These are phyloP conservation scores for Penicillium pancosmium DNA, from an alignment of 495 filamentous ascomycete species.

Conservation along the genomic window DNA sequence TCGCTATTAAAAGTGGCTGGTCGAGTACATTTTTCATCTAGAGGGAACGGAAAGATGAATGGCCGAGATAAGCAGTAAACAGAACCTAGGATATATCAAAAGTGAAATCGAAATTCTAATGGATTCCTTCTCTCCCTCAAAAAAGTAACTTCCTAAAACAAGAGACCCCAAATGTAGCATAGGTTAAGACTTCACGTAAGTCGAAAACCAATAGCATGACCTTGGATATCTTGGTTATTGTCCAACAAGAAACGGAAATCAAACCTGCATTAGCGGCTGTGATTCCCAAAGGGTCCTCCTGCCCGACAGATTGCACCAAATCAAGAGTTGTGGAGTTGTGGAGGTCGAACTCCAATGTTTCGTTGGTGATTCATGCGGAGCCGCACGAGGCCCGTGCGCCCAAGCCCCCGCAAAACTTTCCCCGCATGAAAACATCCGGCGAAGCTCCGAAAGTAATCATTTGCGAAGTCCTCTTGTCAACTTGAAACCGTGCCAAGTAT, in stretches of 20 bases:
- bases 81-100: too few relatives aligned
- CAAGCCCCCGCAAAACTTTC: slow-evolving; percentile 15
- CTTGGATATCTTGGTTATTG: too few relatives aligned
- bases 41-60: not conserved
- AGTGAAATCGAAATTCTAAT: too few relatives aligned
- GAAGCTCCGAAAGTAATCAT: not conserved
- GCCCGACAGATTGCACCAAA: not conserved
- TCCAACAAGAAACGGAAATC: too few relatives aligned
- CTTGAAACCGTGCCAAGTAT: too few relatives aligned
- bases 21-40: slow-evolving; percentile 19
- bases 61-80: not conserved
- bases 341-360: not conserved
- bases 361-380: slow-evolving; percentile 7
- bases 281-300: too few relatives aligned
- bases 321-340: not conserved
- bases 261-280: too few relatives aligned
- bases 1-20: slow-evolving; percentile 23
- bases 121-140: too few relatives aligned
- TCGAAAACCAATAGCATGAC: too few relatives aligned
- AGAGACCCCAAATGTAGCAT: too few relatives aligned
- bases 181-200: too few relatives aligned
- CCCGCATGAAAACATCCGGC: slow-evolving; percentile 1
- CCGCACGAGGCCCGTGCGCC: slow-evolving; percentile 7
- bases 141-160: too few relatives aligned
- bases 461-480: not conserved